Percentiles rank a stretch among this genome's conserved stretches.
phyloP scores from a whole-genome alignment of 371 early-diverging fungal species.

The Massospora cicadina region DNA sequence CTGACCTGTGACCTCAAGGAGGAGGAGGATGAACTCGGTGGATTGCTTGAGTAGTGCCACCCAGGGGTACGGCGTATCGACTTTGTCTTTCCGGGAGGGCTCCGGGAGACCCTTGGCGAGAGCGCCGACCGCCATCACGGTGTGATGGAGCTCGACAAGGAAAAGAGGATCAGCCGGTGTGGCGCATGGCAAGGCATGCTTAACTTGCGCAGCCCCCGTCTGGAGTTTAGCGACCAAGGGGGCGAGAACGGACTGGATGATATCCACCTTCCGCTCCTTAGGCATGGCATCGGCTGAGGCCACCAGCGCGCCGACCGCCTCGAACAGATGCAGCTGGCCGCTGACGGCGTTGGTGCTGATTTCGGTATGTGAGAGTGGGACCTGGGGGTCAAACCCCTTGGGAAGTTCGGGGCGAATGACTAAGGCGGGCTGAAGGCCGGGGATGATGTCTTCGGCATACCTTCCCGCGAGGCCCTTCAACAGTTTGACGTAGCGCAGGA shows the following conservation, averaged over 20 bases:
- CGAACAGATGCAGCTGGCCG: constrained; percentile 78
- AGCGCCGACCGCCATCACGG: constrained; percentile 72
- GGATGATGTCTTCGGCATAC: constrained; percentile 37
- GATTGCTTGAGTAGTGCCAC: constrained; percentile 56
- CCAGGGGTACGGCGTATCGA: constrained; percentile 30
- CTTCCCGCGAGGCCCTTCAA: constrained; percentile 37
- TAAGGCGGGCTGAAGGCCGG: constrained; percentile 1
- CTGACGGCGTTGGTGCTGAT: constrained; percentile 42
- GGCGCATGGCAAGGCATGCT: constrained; percentile 25
- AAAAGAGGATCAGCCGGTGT: constrained; percentile 47
- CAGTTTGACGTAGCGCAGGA: constrained; percentile 67
- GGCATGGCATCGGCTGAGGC: constrained; percentile 44
- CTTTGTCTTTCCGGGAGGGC: constrained; percentile 22
- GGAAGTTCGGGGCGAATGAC: constrained; percentile 26
- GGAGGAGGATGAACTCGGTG: constrained; percentile 56
- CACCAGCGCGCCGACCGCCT: constrained; percentile 75
- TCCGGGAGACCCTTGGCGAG: constrained; percentile 81
- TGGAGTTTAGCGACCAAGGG: constrained; percentile 65
- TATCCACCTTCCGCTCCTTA: constrained; percentile 49
- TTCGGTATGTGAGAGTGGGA: constrained; percentile 23
- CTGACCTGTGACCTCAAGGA: constrained; percentile 44
- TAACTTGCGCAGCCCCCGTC: constrained; percentile 21
- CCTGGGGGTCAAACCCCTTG: constrained; percentile 14
- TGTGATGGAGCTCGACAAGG: constrained; percentile 59
- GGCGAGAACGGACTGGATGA: constrained; percentile 34